phyloP scores from a whole-genome alignment of 1,284 basidiomycete species.

The Pyrrhoderma lamaoense region DNA sequence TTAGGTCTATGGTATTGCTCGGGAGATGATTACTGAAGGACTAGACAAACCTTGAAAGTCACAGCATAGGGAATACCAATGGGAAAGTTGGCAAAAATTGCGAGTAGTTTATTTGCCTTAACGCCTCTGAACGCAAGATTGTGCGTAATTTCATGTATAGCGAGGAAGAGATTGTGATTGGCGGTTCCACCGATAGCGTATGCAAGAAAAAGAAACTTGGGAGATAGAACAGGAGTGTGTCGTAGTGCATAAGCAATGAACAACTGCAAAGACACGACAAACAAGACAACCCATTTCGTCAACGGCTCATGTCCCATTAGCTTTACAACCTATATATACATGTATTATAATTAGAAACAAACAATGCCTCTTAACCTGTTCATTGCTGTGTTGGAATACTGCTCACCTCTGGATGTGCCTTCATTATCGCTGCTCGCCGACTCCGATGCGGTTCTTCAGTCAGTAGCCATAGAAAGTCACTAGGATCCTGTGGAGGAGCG shows the following conservation, averaged over 20 bases:
- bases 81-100: slow-evolving; percentile 87
- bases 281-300: slow-evolving; percentile 82
- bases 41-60: slow-evolving; percentile 76
- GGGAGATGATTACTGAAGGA: neutral
- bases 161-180: slow-evolving; percentile 96
- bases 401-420: slow-evolving; percentile 86
- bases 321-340: slow-evolving; percentile 62
- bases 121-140: slow-evolving; percentile 91
- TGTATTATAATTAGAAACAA: too few relatives aligned
- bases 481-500: slow-evolving; percentile 58
- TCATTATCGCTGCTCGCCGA: slow-evolving; percentile 83
- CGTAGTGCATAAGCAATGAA: slow-evolving; percentile 59
- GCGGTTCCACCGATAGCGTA: slow-evolving; percentile 90
- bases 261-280: slow-evolving; percentile 78
- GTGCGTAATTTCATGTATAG: slow-evolving; percentile 98
- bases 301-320: slow-evolving; percentile 92
- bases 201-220: slow-evolving; percentile 68
- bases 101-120: slow-evolving; percentile 77
- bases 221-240: slow-evolving; percentile 55
- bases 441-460: slow-evolving; percentile 96
- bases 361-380: neutral
- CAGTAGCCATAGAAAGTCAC: slow-evolving; percentile 91
- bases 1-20: slow-evolving; percentile 15
- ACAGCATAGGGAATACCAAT: slow-evolving; percentile 95
- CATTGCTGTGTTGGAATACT: too few relatives aligned